Percentiles rank a stretch among this genome's conserved stretches.
Conservation (phyloP, 2,329 filamentous ascomycete genomes). For the Diaporthe humulicola region DNA sequence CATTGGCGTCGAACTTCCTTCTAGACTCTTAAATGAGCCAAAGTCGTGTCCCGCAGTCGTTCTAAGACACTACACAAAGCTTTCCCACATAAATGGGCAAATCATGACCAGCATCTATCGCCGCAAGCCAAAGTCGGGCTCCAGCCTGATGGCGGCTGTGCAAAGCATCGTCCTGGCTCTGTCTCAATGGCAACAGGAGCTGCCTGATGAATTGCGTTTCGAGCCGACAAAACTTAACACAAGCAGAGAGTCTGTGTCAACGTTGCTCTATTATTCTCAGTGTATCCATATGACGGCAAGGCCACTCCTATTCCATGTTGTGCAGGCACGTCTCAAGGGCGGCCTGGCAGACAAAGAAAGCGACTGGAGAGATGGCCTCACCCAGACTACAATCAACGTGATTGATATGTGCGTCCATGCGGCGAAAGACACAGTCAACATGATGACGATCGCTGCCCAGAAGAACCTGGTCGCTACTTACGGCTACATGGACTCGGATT, state of each 20-base stretch:
- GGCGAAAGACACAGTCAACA: slow-evolving; percentile 61
- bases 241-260: slow-evolving; percentile 64
- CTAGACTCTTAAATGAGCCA: slow-evolving; percentile 52
- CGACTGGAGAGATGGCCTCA: slow-evolving; percentile 62
- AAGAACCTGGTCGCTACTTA: slow-evolving; percentile 67
- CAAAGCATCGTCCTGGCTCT: slow-evolving; percentile 64
- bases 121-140: slow-evolving; percentile 56
- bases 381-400: slow-evolving; percentile 61
- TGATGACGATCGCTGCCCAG: slow-evolving; percentile 62
- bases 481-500: slow-evolving; percentile 70
- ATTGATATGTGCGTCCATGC: slow-evolving; percentile 67
- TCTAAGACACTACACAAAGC: slow-evolving; percentile 63
- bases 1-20: slow-evolving; percentile 58
- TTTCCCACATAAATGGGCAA: slow-evolving; percentile 65
- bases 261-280: slow-evolving; percentile 68
- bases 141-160: slow-evolving; percentile 62
- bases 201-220: slow-evolving; percentile 62
- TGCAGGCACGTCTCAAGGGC: slow-evolving; percentile 60
- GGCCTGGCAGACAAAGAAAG: slow-evolving; percentile 49
- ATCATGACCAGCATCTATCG: slow-evolving; percentile 63
- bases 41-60: slow-evolving; percentile 61
- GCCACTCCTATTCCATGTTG: slow-evolving; percentile 66
- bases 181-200: slow-evolving; percentile 61
- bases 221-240: slow-evolving; percentile 60
- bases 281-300: slow-evolving; percentile 70